Evolutionary conservation across 371 early-diverging fungal genomes (phyloP).

Genomic region (Mucor circinelloides): DNA sequence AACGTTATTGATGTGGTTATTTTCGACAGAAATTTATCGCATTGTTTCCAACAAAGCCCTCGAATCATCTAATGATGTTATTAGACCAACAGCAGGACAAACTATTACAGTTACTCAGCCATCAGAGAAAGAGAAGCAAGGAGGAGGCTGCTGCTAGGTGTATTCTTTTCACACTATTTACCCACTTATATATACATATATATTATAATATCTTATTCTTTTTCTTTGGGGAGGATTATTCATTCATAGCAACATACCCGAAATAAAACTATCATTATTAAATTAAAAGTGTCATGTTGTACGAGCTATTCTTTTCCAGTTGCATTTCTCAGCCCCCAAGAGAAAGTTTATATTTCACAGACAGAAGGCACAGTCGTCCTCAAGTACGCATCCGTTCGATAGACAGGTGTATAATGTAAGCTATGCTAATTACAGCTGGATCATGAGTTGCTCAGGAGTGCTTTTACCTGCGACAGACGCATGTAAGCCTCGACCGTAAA

Average conservation of each 20-base stretch:
- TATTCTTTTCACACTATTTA: not conserved
- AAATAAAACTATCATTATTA: not conserved
- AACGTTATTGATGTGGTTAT: not conserved
- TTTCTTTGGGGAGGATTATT: not conserved
- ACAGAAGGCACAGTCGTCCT: too few relatives aligned
- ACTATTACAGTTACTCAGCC: slow-evolving; percentile 75
- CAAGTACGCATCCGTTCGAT: too few relatives aligned
- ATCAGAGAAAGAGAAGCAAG: slow-evolving; percentile 69
- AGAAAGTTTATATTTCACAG: too few relatives aligned
- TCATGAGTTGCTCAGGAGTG: too few relatives aligned
- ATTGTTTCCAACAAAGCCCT: slow-evolving; percentile 93
- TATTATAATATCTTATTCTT: not conserved
- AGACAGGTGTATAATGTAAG: too few relatives aligned
- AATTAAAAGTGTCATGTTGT: not conserved
- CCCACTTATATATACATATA: not conserved
- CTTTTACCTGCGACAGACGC: too few relatives aligned
- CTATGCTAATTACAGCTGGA: too few relatives aligned
- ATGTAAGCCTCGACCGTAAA: too few relatives aligned
- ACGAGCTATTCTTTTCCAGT: not conserved
- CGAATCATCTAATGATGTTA: slow-evolving; percentile 71
- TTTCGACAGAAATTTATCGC: slow-evolving; percentile 83
- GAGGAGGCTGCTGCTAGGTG: slow-evolving; percentile 68
- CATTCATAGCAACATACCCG: not conserved
- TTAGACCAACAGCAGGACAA: slow-evolving; percentile 77
- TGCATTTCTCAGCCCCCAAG: too few relatives aligned